Evolutionary conservation across 495 filamentous ascomycete genomes (phyloP).

Genomic region (Margaritispora aquatica): DNA sequence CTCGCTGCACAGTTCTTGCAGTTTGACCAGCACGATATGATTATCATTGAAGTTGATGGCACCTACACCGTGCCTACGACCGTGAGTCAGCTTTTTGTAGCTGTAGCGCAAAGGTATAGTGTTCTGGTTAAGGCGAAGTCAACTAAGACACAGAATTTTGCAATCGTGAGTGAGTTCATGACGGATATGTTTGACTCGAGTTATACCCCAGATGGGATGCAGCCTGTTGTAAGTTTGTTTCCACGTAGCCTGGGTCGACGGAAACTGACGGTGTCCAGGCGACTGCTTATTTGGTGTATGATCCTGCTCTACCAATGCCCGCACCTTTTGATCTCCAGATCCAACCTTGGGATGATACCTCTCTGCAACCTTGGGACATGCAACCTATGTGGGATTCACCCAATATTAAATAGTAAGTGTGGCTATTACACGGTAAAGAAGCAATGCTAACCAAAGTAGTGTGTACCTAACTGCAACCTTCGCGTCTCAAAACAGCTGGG

Average conservation of each 20-base stretch:
- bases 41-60: constrained; percentile 46
- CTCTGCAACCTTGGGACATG: constrained; percentile 5
- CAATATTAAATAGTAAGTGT: neutral
- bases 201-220: neutral
- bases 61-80: constrained; percentile 50
- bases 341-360: constrained; percentile 2
- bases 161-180: constrained; percentile 36
- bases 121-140: constrained; percentile 42
- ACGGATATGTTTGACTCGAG: constrained; percentile 27
- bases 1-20: constrained; percentile 62
- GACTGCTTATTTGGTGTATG: constrained; percentile 9
- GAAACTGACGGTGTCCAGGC: constrained; percentile 1
- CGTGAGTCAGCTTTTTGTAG: constrained; percentile 45
- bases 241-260: neutral
- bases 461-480: neutral
- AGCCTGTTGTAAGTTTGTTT: constrained; percentile 5
- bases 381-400: constrained; percentile 3
- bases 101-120: constrained; percentile 41
- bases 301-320: neutral
- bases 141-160: constrained; percentile 2
- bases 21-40: constrained; percentile 62
- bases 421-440: neutral
- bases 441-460: neutral
- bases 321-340: neutral
- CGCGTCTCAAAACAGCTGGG: neutral